Evolutionary conservation across 306 rosid genomes (phyloP).

Genomic region (Quercus rubra): DNA sequence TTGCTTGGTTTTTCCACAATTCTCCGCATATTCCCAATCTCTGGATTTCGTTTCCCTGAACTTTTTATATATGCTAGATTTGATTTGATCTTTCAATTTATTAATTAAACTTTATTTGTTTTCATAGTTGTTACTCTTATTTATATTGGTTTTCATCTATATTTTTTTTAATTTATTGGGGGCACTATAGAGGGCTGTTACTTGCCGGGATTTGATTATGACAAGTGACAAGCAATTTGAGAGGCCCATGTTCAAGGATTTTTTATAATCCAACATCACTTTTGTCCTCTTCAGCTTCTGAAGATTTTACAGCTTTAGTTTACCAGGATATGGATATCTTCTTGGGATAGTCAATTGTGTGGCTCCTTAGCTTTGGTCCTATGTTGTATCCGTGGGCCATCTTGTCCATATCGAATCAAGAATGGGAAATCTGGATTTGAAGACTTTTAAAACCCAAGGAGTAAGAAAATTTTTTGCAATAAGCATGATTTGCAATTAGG

Average conservation of each 20-base stretch:
- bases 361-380: conserved; percentile 12
- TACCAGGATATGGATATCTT: conserved; percentile 19
- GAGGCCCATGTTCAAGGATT: no score
- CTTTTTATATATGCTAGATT: background rate
- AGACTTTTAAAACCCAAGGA: background rate
- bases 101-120: no score
- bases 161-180: no score
- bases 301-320: background rate
- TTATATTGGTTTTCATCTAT: no score
- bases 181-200: background rate
- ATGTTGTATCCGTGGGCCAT: background rate
- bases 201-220: background rate
- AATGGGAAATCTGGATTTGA: no score
- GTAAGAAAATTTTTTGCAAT: background rate
- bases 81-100: background rate
- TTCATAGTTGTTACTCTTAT: no score
- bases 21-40: conserved; percentile 39
- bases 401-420: background rate
- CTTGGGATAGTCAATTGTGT: conserved; percentile 19
- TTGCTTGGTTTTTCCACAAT: conserved; percentile 28
- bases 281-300: background rate
- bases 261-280: background rate
- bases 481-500: no score
- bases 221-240: background rate
- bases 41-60: background rate